Conservation (phyloP, 2,329 filamentous ascomycete genomes). For the Venturia pyrina region DNA sequence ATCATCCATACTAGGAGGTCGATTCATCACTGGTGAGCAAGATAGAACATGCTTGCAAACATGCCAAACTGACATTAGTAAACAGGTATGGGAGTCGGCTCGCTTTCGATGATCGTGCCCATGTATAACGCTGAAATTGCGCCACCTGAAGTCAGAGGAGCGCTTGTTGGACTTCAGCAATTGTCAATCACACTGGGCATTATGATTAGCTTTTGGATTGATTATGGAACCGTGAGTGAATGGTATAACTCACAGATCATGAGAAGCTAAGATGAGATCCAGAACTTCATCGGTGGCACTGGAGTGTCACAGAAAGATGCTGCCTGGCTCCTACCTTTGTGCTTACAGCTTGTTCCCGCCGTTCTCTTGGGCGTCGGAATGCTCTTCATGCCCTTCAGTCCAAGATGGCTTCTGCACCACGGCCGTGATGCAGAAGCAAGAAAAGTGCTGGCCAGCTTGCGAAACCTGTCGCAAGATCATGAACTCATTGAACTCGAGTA, state of each 20-base stretch:
- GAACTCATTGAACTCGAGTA: slow-evolving; percentile 66
- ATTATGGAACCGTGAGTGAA: slow-evolving; percentile 36
- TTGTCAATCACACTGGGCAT: slow-evolving; percentile 54
- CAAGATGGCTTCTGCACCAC: slow-evolving; percentile 65
- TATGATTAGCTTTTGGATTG: slow-evolving; percentile 47
- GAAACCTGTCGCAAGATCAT: slow-evolving; percentile 50
- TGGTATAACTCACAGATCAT: slow-evolving; percentile 14
- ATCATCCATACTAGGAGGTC: slow-evolving; percentile 55
- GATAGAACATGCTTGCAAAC: slow-evolving; percentile 8
- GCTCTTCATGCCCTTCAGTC: slow-evolving; percentile 71
- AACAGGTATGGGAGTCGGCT: slow-evolving; percentile 56
- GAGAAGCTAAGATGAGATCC: slow-evolving; percentile 10
- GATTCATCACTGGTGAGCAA: slow-evolving; percentile 51
- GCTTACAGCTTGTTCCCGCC: slow-evolving; percentile 60
- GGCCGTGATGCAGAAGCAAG: slow-evolving; percentile 59
- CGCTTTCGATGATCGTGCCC: slow-evolving; percentile 57
- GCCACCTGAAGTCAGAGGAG: slow-evolving; percentile 56
- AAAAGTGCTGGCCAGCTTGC: slow-evolving; percentile 51
- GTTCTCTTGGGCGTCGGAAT: slow-evolving; percentile 58
- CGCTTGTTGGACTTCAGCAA: slow-evolving; percentile 55
- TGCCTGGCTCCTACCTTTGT: slow-evolving; percentile 62
- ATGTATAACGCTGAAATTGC: slow-evolving; percentile 36
- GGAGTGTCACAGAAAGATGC: slow-evolving; percentile 49
- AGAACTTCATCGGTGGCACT: slow-evolving; percentile 44
- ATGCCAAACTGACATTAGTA: slow-evolving; percentile 17